Evolutionary conservation across 352 stramenopile species (phyloP).

Genomic region (Phytopythium oedochilum): DNA sequence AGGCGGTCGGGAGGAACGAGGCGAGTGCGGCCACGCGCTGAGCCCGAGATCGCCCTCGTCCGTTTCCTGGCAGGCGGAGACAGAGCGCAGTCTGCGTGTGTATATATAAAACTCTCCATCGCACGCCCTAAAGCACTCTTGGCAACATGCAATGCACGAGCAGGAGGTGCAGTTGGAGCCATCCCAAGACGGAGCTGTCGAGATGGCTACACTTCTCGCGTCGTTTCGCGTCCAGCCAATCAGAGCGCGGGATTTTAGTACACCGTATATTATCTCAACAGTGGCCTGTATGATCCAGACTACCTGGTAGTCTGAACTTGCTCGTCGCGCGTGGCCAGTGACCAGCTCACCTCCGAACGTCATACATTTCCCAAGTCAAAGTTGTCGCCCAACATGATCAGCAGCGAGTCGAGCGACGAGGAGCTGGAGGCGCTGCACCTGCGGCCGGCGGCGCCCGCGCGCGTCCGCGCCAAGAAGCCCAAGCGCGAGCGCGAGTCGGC

Average conservation of each 20-base stretch:
- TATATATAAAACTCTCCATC: too few relatives aligned
- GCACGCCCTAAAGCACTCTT: too few relatives aligned
- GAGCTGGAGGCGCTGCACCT: conserved; percentile 72
- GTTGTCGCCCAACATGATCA: neutral
- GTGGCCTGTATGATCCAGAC: neutral
- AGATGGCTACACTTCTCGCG: neutral
- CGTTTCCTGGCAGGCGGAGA: too few relatives aligned
- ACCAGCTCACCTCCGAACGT: too few relatives aligned
- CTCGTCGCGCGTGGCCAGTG: neutral
- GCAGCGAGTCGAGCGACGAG: conserved; percentile 50
- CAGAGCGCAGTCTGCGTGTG: too few relatives aligned
- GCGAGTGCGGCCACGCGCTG: too few relatives aligned
- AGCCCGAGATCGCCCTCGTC: too few relatives aligned
- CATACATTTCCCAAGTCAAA: neutral
- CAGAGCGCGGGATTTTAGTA: neutral
- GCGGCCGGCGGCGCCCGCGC: conserved; percentile 14
- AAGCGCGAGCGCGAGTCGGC: conserved; percentile 26
- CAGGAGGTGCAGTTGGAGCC: too few relatives aligned
- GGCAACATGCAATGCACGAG: too few relatives aligned
- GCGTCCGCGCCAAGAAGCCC: conserved; percentile 21
- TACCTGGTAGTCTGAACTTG: neutral
- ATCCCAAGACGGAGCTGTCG: neutral
- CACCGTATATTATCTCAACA: neutral
- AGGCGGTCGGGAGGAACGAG: neutral
- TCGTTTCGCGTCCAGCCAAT: conserved; percentile 2